phyloP scores from a whole-genome alignment of 2,329 filamentous ascomycete species.

The Zymoseptoria crescenta region DNA sequence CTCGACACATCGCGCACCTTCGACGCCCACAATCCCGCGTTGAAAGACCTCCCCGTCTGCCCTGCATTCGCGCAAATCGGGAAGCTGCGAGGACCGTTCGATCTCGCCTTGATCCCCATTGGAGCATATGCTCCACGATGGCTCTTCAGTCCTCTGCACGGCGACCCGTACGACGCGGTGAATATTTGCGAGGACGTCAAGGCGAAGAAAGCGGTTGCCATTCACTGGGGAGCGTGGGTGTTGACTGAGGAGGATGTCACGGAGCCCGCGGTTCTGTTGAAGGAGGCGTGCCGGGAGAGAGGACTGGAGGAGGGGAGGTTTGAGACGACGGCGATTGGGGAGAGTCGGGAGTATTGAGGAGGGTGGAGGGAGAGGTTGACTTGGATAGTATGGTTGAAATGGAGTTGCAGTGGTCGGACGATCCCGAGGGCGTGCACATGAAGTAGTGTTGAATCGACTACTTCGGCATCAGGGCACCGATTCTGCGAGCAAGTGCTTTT shows the following conservation, averaged over 20 bases:
- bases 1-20: constrained; percentile 39
- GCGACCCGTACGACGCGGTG: constrained; percentile 77
- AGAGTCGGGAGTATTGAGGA: constrained; percentile 57
- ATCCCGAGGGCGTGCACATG: no score
- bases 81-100: constrained; percentile 70
- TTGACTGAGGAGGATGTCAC: constrained; percentile 77
- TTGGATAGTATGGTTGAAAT: neutral
- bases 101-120: constrained; percentile 87
- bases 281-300: constrained; percentile 60
- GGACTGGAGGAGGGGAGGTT: constrained; percentile 67
- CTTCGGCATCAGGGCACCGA: no score
- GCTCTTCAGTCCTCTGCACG: constrained; percentile 75
- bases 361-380: neutral
- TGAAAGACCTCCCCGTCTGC: constrained; percentile 58
- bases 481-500: no score
- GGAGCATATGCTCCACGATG: constrained; percentile 72
- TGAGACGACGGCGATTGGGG: constrained; percentile 76
- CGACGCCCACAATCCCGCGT: constrained; percentile 68
- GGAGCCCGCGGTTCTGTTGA: constrained; percentile 69
- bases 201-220: constrained; percentile 70
- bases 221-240: constrained; percentile 88
- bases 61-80: constrained; percentile 85
- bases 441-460: no score
- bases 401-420: no score
- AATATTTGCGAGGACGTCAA: constrained; percentile 81